Conservation (phyloP, 73 alveolate genomes). For the Paramecium sexaurelia region DNA sequence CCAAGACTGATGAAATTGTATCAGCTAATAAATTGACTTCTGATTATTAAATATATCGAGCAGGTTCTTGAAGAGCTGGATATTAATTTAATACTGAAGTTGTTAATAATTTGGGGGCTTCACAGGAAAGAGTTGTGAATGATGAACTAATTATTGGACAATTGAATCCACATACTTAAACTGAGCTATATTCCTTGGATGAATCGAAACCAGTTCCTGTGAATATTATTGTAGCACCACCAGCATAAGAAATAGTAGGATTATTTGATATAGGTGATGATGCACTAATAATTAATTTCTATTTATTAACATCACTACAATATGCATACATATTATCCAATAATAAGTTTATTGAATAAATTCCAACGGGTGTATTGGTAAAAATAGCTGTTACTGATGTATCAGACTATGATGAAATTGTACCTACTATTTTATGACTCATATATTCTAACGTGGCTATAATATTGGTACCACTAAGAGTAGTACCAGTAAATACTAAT, state of each 20-base stretch:
- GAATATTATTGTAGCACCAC: conserved; percentile 18
- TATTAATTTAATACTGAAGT: background rate
- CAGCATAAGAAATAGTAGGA: conserved; percentile 30
- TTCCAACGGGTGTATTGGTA: conserved; percentile 85
- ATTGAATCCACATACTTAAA: conserved; percentile 25
- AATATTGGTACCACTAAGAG: conserved; percentile 72
- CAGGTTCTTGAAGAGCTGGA: background rate
- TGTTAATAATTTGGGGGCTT: conserved; percentile 5
- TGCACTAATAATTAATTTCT: background rate
- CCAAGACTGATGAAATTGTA: background rate
- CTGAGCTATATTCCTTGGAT: background rate
- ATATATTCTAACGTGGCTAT: conserved; percentile 72
- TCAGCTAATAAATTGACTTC: background rate
- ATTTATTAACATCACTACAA: background rate
- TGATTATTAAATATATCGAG: background rate
- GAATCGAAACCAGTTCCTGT: conserved; percentile 32
- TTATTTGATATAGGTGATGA: background rate
- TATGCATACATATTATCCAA: conserved; percentile 65
- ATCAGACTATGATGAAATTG: conserved; percentile 83
- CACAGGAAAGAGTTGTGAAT: background rate
- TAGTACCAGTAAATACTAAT: background rate
- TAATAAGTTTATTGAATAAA: conserved; percentile 80
- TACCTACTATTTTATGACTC: conserved; percentile 61
- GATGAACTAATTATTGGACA: background rate
- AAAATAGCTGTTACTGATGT: conserved; percentile 75